Conservation (phyloP, 805 yeast genomes). For the Candida nanaspora region DNA sequence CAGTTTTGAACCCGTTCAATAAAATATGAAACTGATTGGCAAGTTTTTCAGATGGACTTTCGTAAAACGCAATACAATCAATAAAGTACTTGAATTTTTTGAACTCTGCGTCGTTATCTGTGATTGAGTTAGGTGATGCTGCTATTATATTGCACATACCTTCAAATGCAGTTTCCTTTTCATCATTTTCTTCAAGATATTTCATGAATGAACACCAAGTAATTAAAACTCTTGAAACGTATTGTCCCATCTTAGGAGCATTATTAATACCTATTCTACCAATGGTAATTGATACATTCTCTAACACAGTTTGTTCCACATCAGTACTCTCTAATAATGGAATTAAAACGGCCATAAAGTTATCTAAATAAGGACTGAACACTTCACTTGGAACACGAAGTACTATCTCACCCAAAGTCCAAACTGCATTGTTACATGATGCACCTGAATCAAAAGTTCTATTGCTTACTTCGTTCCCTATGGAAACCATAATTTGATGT, state of each 20-base stretch:
- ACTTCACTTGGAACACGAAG: constrained; percentile 43
- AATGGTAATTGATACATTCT: constrained; percentile 82
- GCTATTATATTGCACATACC: constrained; percentile 64
- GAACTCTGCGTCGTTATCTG: constrained; percentile 29
- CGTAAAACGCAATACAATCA: constrained; percentile 51
- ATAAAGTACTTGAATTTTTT: constrained; percentile 46
- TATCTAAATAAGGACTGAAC: constrained; percentile 44
- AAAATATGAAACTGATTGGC: constrained; percentile 37
- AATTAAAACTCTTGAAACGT: constrained; percentile 47
- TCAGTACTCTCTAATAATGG: constrained; percentile 50
- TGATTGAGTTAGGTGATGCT: constrained; percentile 54
- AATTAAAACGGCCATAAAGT: constrained; percentile 48
- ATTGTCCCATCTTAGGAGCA: constrained; percentile 53
- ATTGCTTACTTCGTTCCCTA: constrained; percentile 60
- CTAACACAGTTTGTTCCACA: constrained; percentile 59
- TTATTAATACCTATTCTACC: constrained; percentile 73
- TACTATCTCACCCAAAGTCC: constrained; percentile 89
- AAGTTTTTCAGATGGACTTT: constrained; percentile 41
- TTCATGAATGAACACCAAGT: constrained; percentile 69
- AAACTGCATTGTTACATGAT: constrained; percentile 81
- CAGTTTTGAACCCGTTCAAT: constrained; percentile 35
- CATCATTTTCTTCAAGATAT: constrained; percentile 70
- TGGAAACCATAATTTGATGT: constrained; percentile 50
- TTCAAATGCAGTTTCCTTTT: constrained; percentile 78
- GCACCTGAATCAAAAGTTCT: constrained; percentile 45